Percentiles rank a stretch among this genome's conserved stretches.
phyloP scores from a whole-genome alignment of 208 protist species.

The Porcisia deanei region DNA sequence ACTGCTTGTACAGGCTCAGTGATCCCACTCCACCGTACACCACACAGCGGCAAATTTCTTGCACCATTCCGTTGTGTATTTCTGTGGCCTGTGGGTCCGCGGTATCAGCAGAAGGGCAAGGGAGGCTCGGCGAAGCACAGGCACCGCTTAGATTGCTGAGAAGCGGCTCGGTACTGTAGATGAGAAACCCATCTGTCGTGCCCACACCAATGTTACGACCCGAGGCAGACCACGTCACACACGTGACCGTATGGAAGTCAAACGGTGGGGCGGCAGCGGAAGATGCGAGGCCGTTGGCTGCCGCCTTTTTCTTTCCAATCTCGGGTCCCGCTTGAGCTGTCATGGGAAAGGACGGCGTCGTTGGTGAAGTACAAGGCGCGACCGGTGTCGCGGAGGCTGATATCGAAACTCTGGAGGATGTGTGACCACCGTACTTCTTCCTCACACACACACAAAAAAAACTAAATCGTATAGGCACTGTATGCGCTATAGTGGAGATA shows the following conservation, averaged over 20 bases:
- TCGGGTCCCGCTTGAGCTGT: not conserved
- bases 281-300: not conserved
- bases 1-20: constrained; percentile 58
- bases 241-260: constrained; percentile 57
- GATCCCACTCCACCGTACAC: constrained; percentile 65
- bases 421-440: not conserved
- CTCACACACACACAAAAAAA: not conserved
- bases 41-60: constrained; percentile 47
- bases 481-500: not conserved
- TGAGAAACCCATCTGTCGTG: constrained; percentile 54
- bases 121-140: not conserved
- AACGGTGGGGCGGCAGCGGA: not conserved
- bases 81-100: not conserved
- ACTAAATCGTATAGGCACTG: not conserved
- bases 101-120: not conserved
- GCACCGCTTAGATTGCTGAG: constrained; percentile 13
- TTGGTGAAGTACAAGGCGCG: not conserved
- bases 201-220: constrained; percentile 65
- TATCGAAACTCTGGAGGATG: not conserved
- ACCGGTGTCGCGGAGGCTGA: not conserved
- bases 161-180: constrained; percentile 69
- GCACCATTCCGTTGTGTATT: constrained; percentile 10
- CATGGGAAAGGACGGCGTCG: constrained; percentile 2
- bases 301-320: not conserved
- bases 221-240: constrained; percentile 61